These are phyloP conservation scores for Cinnamomum chago DNA, from an alignment of 164 flowering plant species.

Conservation along the genomic window DNA sequence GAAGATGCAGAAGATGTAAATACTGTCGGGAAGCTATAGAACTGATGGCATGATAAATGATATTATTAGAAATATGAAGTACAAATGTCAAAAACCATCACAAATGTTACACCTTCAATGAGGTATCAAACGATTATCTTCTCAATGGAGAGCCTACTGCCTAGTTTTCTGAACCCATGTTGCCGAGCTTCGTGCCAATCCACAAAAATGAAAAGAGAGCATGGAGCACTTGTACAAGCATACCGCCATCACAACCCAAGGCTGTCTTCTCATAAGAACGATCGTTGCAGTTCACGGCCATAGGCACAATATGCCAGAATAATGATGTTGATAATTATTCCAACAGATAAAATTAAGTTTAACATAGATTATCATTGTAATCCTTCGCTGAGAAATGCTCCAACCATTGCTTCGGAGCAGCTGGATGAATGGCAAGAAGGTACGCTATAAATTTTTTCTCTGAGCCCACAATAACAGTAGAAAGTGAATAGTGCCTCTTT, in stretches of 20 bases:
- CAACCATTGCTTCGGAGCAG: constrained; percentile 51
- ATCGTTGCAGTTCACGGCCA: background rate
- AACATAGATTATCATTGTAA: background rate
- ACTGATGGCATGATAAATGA: too few species aligned
- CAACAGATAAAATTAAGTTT: background rate
- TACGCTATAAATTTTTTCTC: constrained; percentile 47
- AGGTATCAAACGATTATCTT: too few species aligned
- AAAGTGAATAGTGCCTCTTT: constrained; percentile 33
- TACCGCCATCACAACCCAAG: background rate
- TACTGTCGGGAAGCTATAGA: too few species aligned
- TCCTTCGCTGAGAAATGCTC: constrained; percentile 23
- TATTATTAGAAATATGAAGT: too few species aligned
- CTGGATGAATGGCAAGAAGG: constrained; percentile 48
- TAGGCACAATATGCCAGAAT: background rate
- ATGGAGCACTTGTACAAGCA: background rate
- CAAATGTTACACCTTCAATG: too few species aligned
- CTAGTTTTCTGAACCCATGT: too few species aligned
- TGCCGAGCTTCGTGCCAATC: too few species aligned
- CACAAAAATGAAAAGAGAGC: too few species aligned
- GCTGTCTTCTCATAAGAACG: background rate
- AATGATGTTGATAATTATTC: background rate
- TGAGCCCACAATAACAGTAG: constrained; percentile 50
- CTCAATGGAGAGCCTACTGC: too few species aligned
- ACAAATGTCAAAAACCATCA: too few species aligned
- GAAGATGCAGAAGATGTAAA: background rate